Base-by-base conservation (phyloP, 1,284 basidiomycete genomes). In the Cystobasidiaceae sp. region DNA sequence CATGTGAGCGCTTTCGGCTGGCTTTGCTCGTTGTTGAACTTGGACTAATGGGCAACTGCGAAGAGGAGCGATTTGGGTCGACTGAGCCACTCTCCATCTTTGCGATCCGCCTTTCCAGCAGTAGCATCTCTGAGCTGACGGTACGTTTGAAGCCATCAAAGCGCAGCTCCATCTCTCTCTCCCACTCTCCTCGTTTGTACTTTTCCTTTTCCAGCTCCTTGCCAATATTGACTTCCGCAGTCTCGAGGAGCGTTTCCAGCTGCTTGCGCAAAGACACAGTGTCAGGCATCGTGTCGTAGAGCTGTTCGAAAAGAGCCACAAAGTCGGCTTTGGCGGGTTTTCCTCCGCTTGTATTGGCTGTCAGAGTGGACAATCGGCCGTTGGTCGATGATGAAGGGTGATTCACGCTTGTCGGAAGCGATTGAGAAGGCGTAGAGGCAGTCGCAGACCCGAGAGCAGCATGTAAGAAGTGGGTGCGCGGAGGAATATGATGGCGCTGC, bases 41-140 rank as follows among this genome's bases (percentile, higher is more conserved):
- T n/a, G n/a, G n/a, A n/a, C n/a, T n/a, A n/a, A n/a, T n/a, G n/a
- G n/a, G n/a, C n/a, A n/a, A n/a, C n/a, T 17, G 43, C n/a, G n/a
- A 7, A 23, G 43, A 19, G 43, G 25, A 44, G 43, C 15, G 25
- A 7, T 44, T 7, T 44, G 19, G 6, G n/a, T n/a, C 43, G 43
- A 44, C 43, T 44, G 19, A 19, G n/a, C 37, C 25, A 11, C 39
- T 27, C 11, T 43, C 19, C 37, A 58, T 46, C 21, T 2, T 45
- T 11, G 33, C 46, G n/a, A 60, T 46, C 21, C 45, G 28, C 27
- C n/a, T 49, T 32, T 60, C 58, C n/a, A 60, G 49, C 4, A 62
- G 49, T 13, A 44, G 27, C 6, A 60, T 4, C 32, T 60, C 58
- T 39, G 21, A 13, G 8, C 33, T 49, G 21, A 60, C 9, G 32